A percentile compares a stretch with the other conserved stretches of the same genome.
phyloP scores from a whole-genome alignment of 2,329 filamentous ascomycete genomes.

The Colletotrichum gigasporum region DNA sequence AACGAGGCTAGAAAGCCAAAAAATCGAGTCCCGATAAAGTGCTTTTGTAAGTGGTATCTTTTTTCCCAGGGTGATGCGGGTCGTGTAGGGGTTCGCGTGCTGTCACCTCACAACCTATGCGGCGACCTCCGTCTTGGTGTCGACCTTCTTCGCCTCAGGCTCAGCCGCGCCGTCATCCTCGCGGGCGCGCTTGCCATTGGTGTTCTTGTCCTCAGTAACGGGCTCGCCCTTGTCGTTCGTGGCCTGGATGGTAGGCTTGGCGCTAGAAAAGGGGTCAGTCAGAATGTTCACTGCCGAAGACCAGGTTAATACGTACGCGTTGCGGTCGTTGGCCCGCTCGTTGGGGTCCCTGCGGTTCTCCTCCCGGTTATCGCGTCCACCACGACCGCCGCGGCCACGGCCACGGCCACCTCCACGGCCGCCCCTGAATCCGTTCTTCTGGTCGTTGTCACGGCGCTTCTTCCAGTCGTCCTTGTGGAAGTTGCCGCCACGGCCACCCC shows the following conservation, averaged over 20 bases:
- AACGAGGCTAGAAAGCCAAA: constrained; percentile 26
- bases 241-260: constrained; percentile 54
- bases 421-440: constrained; percentile 64
- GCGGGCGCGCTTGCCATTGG: constrained; percentile 63
- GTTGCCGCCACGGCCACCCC: constrained; percentile 48
- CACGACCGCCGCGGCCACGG: constrained; percentile 51
- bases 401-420: constrained; percentile 50
- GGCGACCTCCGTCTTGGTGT: constrained; percentile 54
- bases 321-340: constrained; percentile 41
- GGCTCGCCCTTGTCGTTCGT: constrained; percentile 50
- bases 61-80: constrained; percentile 4
- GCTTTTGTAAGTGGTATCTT: constrained; percentile 33
- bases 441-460: constrained; percentile 69
- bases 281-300: neutral
- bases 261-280: constrained; percentile 37
- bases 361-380: constrained; percentile 49
- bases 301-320: constrained; percentile 41
- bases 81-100: neutral
- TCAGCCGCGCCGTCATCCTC: constrained; percentile 60
- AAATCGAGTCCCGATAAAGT: constrained; percentile 30
- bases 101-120: constrained; percentile 23
- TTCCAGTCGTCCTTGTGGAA: constrained; percentile 67
- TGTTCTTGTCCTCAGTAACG: constrained; percentile 34
- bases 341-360: constrained; percentile 45
- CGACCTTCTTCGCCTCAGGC: constrained; percentile 70